Conservation (phyloP, 257 asterid species). For the Solanum gracilifrons region DNA sequence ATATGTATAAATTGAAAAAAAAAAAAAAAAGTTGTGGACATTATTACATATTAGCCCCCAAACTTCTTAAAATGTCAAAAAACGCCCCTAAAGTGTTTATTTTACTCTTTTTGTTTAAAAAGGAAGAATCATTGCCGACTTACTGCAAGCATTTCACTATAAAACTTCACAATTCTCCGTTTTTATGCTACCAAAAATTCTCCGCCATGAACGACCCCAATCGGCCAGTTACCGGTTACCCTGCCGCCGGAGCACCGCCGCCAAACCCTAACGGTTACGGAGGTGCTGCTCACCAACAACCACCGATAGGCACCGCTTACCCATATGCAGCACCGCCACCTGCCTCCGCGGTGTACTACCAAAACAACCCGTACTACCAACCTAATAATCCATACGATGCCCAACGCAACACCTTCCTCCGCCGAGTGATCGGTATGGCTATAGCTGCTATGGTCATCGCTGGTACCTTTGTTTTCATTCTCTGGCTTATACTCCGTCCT, state of each 20-base stretch:
- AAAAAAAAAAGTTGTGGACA: neutral
- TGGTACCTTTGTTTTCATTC: conserved; percentile 50
- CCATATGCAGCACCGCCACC: conserved; percentile 48
- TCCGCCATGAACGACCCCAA: conserved; percentile 43
- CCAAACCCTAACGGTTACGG: conserved; percentile 29
- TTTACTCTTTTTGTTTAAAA: neutral
- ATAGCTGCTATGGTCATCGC: conserved; percentile 43
- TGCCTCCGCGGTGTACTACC: conserved; percentile 14
- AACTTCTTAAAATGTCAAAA: neutral
- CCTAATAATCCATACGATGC: conserved; percentile 33
- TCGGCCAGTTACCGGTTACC: conserved; percentile 77
- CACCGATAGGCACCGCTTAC: conserved; percentile 38
- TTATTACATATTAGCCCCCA: neutral
- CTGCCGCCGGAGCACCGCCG: conserved; percentile 21
- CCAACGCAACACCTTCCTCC: conserved; percentile 60
- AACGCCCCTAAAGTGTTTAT: neutral
- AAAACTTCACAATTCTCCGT: neutral
- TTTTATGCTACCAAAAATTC: neutral
- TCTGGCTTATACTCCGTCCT: conserved; percentile 86
- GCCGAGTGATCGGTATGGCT: conserved; percentile 52
- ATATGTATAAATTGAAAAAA: neutral
- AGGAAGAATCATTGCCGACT: neutral
- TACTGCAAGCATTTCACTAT: neutral
- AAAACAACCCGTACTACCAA: conserved; percentile 26
- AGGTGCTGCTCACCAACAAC: conserved; percentile 3